Evolutionary conservation across 345 rosid species (phyloP).

Genomic region (Gossypium ekmanianum): DNA sequence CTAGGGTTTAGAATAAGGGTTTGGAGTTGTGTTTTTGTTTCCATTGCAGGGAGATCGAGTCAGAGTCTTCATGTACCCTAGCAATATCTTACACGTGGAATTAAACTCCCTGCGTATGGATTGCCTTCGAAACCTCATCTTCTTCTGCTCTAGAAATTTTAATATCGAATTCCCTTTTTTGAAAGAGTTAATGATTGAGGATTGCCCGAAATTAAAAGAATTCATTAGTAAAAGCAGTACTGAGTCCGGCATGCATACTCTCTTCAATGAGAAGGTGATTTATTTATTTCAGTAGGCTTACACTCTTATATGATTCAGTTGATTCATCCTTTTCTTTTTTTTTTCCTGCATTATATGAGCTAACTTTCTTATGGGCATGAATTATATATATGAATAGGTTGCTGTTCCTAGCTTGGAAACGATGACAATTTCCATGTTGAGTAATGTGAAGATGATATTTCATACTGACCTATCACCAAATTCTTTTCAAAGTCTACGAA

Average conservation of each 20-base stretch:
- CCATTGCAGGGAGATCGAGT: too few relatives aligned
- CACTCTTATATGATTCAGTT: neutral
- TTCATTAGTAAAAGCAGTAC: neutral
- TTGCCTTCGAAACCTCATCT: too few relatives aligned
- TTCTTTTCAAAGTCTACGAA: constrained; percentile 11
- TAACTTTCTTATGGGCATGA: too few relatives aligned
- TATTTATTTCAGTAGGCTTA: neutral
- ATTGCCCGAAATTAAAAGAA: neutral
- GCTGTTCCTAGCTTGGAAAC: constrained; percentile 19
- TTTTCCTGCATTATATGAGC: neutral
- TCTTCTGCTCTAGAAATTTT: neutral
- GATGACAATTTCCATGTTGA: neutral
- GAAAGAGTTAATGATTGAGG: neutral
- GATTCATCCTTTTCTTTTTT: too few relatives aligned
- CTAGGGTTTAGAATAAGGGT: too few relatives aligned
- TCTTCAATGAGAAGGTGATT: neutral
- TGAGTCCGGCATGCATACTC: neutral
- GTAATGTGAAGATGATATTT: constrained; percentile 21
- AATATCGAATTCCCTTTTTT: neutral
- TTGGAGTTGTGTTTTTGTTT: too few relatives aligned
- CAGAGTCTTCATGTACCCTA: too few relatives aligned
- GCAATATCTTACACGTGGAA: too few relatives aligned
- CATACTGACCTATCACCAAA: neutral
- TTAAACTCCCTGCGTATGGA: too few relatives aligned
- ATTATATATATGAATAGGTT: constrained; percentile 1